Evolutionary conservation across 495 filamentous ascomycete genomes (phyloP), one percentile per base, ranked within the genome.

Genomic region (Xylaria palmicola): DNA sequence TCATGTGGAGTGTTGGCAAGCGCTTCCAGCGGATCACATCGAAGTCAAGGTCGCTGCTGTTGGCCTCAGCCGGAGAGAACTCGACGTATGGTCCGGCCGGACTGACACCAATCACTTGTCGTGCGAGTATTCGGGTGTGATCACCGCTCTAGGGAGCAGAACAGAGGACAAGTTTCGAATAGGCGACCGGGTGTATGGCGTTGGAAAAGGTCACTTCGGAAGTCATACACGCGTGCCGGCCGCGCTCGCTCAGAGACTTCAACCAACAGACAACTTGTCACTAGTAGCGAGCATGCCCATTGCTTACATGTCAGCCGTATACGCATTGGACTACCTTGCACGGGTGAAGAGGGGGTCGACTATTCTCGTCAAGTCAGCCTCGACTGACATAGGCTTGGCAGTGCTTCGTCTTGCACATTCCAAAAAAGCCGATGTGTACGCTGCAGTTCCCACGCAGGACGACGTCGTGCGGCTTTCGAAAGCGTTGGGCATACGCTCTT

Each of bases 351-450:
- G 17, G 72, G 85, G 43, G 60, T 86, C 88, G 55, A 75, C 63
- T 0, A 76, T 87, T 1, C 72, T 89, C 10, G 83, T 89, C 34
- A 83, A 87, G 56, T 72, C 76, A 0, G 86, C 77, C 2, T 68
- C 81, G 0, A 80, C 81, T n/a, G 81, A 75, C 17, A 70, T 86
- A 0, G 86, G 85, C 6, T 79, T 85, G 59, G 83, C 84, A 3
- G 78, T 83, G 0, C 80, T 88, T 36, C 72, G 75, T 51, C 55
- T 89, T 2, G 77, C 81, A 0, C 74, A 81, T 44, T 62, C 72
- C 1, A 66, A 79, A 0, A 80, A 82, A 0, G 83, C 82, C 1
- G 77, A 84, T 44, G 74, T 88, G 15, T 59, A 39, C 13, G 56
- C 44, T 7, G 49, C 27, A n/a, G 56, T 40, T 3, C 26, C 17